phyloP scores from a whole-genome alignment of 1,284 basidiomycete species.

The Cutaneotrichosporon mucoides region DNA sequence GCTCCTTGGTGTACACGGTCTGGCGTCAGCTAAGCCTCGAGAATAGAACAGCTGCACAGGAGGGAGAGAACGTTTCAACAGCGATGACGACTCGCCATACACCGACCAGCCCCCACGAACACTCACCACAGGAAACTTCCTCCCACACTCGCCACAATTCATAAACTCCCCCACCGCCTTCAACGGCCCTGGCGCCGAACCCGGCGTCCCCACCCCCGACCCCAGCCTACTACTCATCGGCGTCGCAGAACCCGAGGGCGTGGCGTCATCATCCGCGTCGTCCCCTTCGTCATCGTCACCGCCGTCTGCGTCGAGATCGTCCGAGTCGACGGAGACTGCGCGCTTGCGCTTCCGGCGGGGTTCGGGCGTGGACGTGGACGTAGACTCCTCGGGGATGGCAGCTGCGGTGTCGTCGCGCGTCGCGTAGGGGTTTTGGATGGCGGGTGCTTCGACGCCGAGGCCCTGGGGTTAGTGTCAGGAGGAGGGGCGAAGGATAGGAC shows the following conservation, averaged over 20 bases:
- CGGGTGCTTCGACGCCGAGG: constrained; percentile 43
- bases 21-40: constrained; percentile 46
- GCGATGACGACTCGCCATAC: not conserved
- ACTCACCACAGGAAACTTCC: constrained; percentile 83
- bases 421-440: constrained; percentile 1
- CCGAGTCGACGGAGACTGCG: constrained; percentile 54
- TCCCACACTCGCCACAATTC: constrained; percentile 73
- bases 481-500: not conserved
- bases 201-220: constrained; percentile 1
- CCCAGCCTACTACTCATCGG: too few relatives aligned
- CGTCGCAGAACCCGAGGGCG: too few relatives aligned
- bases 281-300: not conserved
- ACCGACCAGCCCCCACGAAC: not conserved
- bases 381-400: constrained; percentile 26
- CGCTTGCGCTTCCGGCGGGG: constrained; percentile 37
- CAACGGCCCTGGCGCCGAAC: constrained; percentile 47
- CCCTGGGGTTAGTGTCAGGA: constrained; percentile 25
- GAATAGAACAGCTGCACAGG: not conserved
- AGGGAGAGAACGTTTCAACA: not conserved
- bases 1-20: constrained; percentile 74
- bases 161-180: constrained; percentile 75
- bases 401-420: not conserved
- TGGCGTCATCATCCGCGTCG: not conserved
- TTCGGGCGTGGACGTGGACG: not conserved
- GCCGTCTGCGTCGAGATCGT: constrained; percentile 58